A percentile compares a stretch with the other conserved stretches of the same genome.
These are phyloP conservation scores for Pseudonitzschia pungens DNA, from an alignment of 108 stramenopile species.

Conservation along the genomic window DNA sequence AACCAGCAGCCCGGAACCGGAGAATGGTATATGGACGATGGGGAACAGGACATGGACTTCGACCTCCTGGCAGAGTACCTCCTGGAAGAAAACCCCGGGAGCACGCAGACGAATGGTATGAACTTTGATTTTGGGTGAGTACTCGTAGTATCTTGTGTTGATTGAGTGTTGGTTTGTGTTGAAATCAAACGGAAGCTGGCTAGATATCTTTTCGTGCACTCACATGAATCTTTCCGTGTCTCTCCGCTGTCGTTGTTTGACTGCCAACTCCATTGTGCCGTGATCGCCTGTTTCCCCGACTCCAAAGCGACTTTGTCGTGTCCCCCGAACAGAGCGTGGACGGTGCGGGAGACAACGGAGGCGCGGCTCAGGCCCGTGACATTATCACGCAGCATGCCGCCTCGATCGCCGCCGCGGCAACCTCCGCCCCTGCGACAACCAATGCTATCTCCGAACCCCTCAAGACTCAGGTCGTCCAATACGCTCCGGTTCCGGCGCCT, in stretches of 20 bases:
- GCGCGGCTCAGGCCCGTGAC: conserved; percentile 14
- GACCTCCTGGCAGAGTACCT: conserved; percentile 86
- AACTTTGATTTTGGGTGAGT: conserved; percentile 70
- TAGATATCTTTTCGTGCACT: too few species aligned
- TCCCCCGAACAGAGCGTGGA: conserved; percentile 57
- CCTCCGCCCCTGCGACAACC: conserved; percentile 24
- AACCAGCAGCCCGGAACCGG: background rate
- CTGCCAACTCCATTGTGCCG: too few species aligned
- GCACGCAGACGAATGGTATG: conserved; percentile 16
- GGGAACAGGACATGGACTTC: conserved; percentile 64
- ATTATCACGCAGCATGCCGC: conserved; percentile 26
- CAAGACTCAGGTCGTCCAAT: conserved; percentile 4
- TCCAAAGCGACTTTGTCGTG: conserved; percentile 27
- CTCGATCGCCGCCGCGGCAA: conserved; percentile 11
- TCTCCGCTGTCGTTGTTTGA: too few species aligned
- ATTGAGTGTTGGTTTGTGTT: too few species aligned
- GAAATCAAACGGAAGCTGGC: background rate
- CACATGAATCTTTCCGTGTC: background rate
- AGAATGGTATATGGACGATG: conserved; percentile 13
- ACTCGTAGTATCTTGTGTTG: too few species aligned
- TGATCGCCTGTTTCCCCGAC: too few species aligned
- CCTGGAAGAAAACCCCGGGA: conserved; percentile 59
- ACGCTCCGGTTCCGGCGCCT: conserved; percentile 18
- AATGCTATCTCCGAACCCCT: conserved; percentile 19
- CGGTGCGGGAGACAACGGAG: conserved; percentile 21